Conservation (phyloP, 2,329 filamentous ascomycete genomes). For the Scedosporium minutisporum region DNA sequence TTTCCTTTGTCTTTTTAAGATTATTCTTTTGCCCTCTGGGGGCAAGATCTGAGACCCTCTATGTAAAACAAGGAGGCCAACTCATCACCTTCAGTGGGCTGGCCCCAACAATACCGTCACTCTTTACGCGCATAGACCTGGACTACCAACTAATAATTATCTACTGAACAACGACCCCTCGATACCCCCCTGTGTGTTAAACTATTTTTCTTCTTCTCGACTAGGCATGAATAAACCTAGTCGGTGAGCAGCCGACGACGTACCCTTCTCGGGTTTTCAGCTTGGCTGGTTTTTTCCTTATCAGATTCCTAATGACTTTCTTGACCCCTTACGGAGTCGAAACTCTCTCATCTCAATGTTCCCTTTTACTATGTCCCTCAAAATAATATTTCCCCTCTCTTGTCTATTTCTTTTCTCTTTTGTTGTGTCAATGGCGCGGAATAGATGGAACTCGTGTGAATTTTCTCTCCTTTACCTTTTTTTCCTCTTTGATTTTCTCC, state of each 20-base stretch:
- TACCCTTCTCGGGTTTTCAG: neutral
- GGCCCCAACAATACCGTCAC: neutral
- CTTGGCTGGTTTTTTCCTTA: neutral
- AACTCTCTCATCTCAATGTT: neutral
- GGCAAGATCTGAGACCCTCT: neutral
- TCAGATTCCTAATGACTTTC: neutral
- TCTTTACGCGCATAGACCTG: neutral
- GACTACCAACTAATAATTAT: neutral
- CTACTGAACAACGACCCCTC: neutral
- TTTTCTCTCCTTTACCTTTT: neutral
- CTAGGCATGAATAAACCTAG: neutral
- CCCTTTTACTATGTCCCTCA: neutral
- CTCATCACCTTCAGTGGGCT: neutral
- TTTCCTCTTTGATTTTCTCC: neutral
- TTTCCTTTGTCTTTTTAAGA: neutral
- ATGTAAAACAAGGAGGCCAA: neutral
- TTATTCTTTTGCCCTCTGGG: neutral
- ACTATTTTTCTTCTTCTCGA: neutral
- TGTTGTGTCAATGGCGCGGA: neutral
- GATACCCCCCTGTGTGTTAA: neutral
- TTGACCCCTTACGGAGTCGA: neutral
- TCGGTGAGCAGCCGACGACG: neutral
- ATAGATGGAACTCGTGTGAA: neutral
- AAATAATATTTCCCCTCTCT: neutral
- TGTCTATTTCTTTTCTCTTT: neutral